Conservation (phyloP, 805 yeast species). For the Cyberlindnera misumaiensis region DNA sequence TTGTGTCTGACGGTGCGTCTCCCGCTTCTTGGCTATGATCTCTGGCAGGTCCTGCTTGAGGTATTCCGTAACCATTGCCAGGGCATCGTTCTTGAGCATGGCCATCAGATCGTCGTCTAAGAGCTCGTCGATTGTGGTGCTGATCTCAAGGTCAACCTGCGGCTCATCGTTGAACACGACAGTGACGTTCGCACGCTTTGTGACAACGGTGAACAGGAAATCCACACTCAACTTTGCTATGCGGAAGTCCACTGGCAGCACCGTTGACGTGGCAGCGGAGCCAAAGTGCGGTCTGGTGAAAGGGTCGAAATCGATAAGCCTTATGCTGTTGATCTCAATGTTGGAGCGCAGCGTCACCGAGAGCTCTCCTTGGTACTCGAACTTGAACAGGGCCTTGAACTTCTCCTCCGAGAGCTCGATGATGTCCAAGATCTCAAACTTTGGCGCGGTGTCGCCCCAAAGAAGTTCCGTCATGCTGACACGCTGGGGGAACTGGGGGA, state of each 20-base stretch:
- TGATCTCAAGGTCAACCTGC: conserved; percentile 15
- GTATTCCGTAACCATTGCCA: conserved; percentile 13
- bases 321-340: conserved; percentile 21
- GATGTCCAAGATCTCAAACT: conserved; percentile 18
- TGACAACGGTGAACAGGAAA: conserved; percentile 17
- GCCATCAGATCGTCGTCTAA: conserved; percentile 20
- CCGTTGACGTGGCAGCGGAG: conserved; percentile 17
- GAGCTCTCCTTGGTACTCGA: conserved; percentile 19
- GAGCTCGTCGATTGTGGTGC: conserved; percentile 22
- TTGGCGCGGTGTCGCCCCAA: conserved; percentile 15
- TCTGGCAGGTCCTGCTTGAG: conserved; percentile 21
- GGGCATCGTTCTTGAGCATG: conserved; percentile 16
- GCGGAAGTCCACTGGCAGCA: conserved; percentile 21
- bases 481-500: conserved; percentile 16
- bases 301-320: conserved; percentile 19
- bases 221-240: conserved; percentile 15
- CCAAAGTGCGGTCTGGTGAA: conserved; percentile 23
- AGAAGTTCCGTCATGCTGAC: conserved; percentile 12
- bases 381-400: conserved; percentile 21
- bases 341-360: conserved; percentile 14
- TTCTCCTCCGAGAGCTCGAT: conserved; percentile 14
- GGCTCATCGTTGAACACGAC: conserved; percentile 23
- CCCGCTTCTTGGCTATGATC: conserved; percentile 9
- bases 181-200: conserved; percentile 15
- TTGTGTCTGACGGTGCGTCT: neutral